A percentile compares a stretch with the other conserved stretches of the same genome.
These are phyloP conservation scores for Mortierella sp. DNA, from an alignment of 371 early-diverging fungal genomes.

Conservation along the genomic window DNA sequence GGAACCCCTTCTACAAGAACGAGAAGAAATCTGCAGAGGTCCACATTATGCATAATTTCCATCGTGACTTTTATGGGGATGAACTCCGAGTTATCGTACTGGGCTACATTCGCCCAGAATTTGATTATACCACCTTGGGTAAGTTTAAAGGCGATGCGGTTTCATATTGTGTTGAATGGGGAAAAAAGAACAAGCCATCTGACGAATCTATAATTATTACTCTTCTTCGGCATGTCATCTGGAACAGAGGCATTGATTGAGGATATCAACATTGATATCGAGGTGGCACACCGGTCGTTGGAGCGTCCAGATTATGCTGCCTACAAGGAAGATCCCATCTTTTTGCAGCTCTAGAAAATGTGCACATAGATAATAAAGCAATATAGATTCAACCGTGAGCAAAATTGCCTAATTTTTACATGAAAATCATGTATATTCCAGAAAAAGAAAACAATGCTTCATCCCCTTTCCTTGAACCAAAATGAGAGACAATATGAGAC, in stretches of 20 bases:
- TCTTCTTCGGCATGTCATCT: background rate
- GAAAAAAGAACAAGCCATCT: background rate
- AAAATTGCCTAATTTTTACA: too few species aligned
- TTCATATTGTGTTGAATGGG: background rate
- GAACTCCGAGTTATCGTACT: slow-evolving; percentile 85
- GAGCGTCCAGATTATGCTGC: slow-evolving; percentile 64
- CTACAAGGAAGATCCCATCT: slow-evolving; percentile 49
- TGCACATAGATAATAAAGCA: too few species aligned
- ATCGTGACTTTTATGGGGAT: slow-evolving; percentile 91
- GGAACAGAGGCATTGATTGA: slow-evolving; percentile 84
- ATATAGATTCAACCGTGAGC: background rate
- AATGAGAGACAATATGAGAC: too few species aligned
- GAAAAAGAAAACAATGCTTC: too few species aligned
- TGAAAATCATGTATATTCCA: too few species aligned
- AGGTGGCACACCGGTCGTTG: slow-evolving; percentile 81
- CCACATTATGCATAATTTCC: slow-evolving; percentile 91
- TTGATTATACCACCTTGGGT: slow-evolving; percentile 89
- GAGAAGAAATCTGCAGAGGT: slow-evolving; percentile 96
- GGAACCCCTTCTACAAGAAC: slow-evolving; percentile 99
- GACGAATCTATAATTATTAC: background rate
- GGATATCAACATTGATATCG: slow-evolving; percentile 94
- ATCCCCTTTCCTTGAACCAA: too few species aligned
- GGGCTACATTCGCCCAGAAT: slow-evolving; percentile 93
- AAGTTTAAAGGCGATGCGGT: slow-evolving; percentile 14
- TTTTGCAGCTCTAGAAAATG: slow-evolving; percentile 19